Evolutionary conservation across 306 rosid genomes (phyloP).

Genomic region (Prunus kanzakura): DNA sequence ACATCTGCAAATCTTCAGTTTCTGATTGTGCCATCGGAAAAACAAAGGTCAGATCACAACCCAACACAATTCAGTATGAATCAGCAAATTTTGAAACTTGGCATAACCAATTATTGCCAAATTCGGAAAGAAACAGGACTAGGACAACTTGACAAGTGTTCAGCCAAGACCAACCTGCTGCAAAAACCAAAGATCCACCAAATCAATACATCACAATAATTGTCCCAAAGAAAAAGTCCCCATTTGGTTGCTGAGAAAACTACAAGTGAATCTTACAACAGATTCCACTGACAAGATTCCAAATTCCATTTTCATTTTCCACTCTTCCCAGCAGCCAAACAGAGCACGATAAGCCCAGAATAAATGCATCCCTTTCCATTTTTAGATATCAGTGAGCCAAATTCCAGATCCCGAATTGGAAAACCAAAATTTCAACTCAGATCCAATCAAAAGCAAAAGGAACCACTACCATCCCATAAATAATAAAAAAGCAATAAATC

Average conservation of each 20-base stretch:
- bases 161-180: slow-evolving; percentile 50
- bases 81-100: slow-evolving; percentile 10
- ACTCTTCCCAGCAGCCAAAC: slow-evolving; percentile 24
- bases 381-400: slow-evolving; percentile 13
- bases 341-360: slow-evolving; percentile 4
- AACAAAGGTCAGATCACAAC: slow-evolving; percentile 14
- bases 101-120: slow-evolving; percentile 20
- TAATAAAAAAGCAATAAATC: slow-evolving; percentile 3
- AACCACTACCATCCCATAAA: slow-evolving; percentile 14
- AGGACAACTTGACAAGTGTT: neutral
- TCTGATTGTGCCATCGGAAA: slow-evolving; percentile 19
- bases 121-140: slow-evolving; percentile 19
- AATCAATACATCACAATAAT: slow-evolving; percentile 11
- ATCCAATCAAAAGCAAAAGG: slow-evolving; percentile 28
- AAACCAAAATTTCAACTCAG: neutral
- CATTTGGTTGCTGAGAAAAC: neutral
- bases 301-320: slow-evolving; percentile 21
- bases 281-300: slow-evolving; percentile 21
- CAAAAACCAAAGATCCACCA: slow-evolving; percentile 38
- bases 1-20: slow-evolving; percentile 11
- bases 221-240: slow-evolving; percentile 2
- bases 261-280: slow-evolving; percentile 13
- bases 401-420: slow-evolving; percentile 34
- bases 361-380: slow-evolving; percentile 15
- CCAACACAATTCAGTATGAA: slow-evolving; percentile 13